These are phyloP conservation scores for Lyophyllum decastes DNA, from an alignment of 768 basidiomycete genomes.

Conservation along the genomic window DNA sequence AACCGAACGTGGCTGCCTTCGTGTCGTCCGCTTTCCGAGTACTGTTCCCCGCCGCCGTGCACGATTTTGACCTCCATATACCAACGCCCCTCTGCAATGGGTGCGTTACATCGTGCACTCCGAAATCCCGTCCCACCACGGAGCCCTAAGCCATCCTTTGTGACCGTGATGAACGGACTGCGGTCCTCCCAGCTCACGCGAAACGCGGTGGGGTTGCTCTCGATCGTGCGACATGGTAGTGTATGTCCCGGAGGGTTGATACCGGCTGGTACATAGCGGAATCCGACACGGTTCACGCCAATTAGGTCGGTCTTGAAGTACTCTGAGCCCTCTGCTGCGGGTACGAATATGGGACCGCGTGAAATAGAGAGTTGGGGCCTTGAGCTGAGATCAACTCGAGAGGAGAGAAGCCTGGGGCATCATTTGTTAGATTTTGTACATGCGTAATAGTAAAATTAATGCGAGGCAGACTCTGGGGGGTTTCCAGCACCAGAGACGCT, in stretches of 20 bases:
- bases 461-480: slow-evolving; percentile 36
- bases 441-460: neutral
- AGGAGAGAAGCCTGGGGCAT: slow-evolving; percentile 50
- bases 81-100: slow-evolving; percentile 88
- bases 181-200: slow-evolving; percentile 93
- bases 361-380: slow-evolving; percentile 74
- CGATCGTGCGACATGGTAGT: slow-evolving; percentile 76
- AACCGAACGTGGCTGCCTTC: slow-evolving; percentile 86
- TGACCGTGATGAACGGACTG: slow-evolving; percentile 75
- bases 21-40: slow-evolving; percentile 44
- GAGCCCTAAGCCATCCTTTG: slow-evolving; percentile 75
- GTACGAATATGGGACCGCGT: slow-evolving; percentile 70
- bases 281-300: slow-evolving; percentile 75
- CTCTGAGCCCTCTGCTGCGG: slow-evolving; percentile 52
- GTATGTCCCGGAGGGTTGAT: slow-evolving; percentile 59
- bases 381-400: slow-evolving; percentile 68
- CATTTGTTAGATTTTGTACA: slow-evolving; percentile 11
- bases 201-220: slow-evolving; percentile 67
- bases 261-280: slow-evolving; percentile 80
- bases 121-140: slow-evolving; percentile 88
- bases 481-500: slow-evolving; percentile 31
- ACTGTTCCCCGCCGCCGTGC: slow-evolving; percentile 66
- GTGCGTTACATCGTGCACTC: slow-evolving; percentile 87
- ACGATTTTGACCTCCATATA: slow-evolving; percentile 90
- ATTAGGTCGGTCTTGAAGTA: slow-evolving; percentile 72